Base-by-base conservation (phyloP, 2,329 filamentous ascomycete genomes). In the Cytospora paraplurivora region DNA sequence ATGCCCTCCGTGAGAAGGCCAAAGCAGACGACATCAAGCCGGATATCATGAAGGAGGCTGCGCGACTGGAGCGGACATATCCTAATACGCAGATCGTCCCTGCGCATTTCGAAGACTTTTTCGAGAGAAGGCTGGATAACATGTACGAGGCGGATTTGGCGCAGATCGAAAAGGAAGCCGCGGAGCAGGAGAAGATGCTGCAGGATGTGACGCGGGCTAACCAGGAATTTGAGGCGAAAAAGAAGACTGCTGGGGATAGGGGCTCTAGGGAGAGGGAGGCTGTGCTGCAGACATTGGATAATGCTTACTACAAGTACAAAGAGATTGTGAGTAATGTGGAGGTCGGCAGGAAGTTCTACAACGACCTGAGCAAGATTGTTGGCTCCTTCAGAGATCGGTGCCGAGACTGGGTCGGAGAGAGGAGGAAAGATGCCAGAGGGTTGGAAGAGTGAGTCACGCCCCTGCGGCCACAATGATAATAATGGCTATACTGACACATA, bases 251-350 rank as follows among this genome's bases (percentile, higher is more conserved):
- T 4, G 90, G 81, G n/a, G 81, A 81, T 38, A 79, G 80, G 17
- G 83, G 83, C 53, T 79, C 92, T 68, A 75, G 77, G 65, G 93
- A 96, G 72, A 87, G 95, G 15, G 94, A 98, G 74, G 85, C 90
- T 69, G 93, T 92, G 0, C 78, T 99, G 56, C 95, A 99, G 76
- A 87, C 85, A 66, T 81, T 99, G 11, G 94, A 98, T 75, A 93
- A 91, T 67, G 94, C 92, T 0, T 98, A 96, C 74, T 88, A 93
- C 76, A 96, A 94, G 77, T 98, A 98, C 80, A 97, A 97, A 77
- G 94, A 99, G 74, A 92, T 98, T 62, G 87, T 97, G 63, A 91
- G 86, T 68, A 97, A 98, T 72, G 82, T 97, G 3, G 94, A 98
- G 68, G 91, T 90, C 0, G 95, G 92, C 0, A 83, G 94, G 59